phyloP scores from a whole-genome alignment of 768 basidiomycete species.

The Leccinum fibrillosum region DNA sequence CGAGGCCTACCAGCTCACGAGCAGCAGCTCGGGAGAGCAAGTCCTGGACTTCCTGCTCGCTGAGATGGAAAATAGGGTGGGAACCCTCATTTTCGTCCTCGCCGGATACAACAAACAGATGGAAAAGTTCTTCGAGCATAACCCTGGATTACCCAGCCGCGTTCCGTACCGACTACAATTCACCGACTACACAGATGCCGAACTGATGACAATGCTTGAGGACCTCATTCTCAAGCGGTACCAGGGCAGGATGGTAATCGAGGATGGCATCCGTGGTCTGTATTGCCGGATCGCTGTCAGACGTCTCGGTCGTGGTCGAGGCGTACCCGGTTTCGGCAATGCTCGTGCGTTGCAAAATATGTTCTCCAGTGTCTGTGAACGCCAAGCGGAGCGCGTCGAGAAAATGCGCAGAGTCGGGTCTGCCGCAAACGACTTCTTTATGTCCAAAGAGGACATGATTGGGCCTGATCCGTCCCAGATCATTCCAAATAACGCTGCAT shows the following conservation, averaged over 20 bases:
- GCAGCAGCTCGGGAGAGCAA: conserved; percentile 44
- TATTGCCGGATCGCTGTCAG: conserved; percentile 39
- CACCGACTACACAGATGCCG: conserved; percentile 55
- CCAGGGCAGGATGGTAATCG: conserved; percentile 48
- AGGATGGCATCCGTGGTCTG: conserved; percentile 52
- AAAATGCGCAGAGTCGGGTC: conserved; percentile 39
- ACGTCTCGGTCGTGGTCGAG: conserved; percentile 13
- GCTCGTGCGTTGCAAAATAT: conserved; percentile 57
- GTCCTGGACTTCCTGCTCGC: conserved; percentile 70
- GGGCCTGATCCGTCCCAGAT: conserved; percentile 60
- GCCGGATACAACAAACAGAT: conserved; percentile 71
- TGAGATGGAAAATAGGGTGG: conserved; percentile 71
- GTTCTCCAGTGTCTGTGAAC: conserved; percentile 43
- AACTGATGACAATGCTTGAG: conserved; percentile 55
- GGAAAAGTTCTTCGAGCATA: conserved; percentile 77
- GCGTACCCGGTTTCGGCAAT: conserved; percentile 60
- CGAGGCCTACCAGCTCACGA: conserved; percentile 67
- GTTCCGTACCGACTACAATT: conserved; percentile 61
- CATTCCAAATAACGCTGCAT: conserved; percentile 43
- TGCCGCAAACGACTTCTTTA: conserved; percentile 46
- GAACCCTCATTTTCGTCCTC: conserved; percentile 62
- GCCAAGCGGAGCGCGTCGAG: conserved; percentile 51
- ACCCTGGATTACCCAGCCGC: conserved; percentile 67
- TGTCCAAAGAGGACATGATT: conserved; percentile 56
- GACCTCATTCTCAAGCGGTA: conserved; percentile 46